Evolutionary conservation across 495 filamentous ascomycete species (phyloP).

Genomic region (Penicillium macrosclerotiorum): DNA sequence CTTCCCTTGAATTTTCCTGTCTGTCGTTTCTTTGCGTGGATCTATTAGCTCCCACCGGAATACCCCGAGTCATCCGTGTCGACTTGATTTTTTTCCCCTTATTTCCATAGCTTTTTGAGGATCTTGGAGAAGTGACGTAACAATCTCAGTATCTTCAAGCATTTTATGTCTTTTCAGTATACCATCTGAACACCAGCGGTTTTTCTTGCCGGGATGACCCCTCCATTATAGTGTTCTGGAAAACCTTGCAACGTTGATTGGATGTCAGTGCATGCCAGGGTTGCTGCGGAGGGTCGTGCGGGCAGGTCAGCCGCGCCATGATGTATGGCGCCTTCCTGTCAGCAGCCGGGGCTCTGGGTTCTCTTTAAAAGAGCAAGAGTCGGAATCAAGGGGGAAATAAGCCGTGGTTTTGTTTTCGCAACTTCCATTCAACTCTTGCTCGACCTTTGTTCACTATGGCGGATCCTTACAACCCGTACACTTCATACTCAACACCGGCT

Average conservation of each 20-base stretch:
- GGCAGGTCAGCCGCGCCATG: conserved; percentile 28
- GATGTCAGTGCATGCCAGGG: conserved; percentile 17
- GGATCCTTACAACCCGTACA: conserved; percentile 48
- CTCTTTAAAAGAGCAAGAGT: neutral
- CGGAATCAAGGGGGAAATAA: too few species aligned
- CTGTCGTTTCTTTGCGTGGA: conserved; percentile 4
- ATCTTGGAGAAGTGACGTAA: conserved; percentile 19
- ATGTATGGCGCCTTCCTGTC: conserved; percentile 13
- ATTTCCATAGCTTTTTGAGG: conserved; percentile 4
- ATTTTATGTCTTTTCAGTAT: conserved; percentile 4
- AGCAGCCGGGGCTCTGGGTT: neutral
- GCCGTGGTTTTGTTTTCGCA: too few species aligned
- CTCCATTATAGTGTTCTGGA: neutral
- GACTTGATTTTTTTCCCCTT: conserved; percentile 3
- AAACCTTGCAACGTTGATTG: conserved; percentile 11
- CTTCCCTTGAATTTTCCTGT: conserved; percentile 13
- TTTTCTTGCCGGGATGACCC: neutral
- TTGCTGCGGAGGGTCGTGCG: conserved; percentile 24
- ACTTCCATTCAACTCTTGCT: neutral
- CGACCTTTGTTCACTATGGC: conserved; percentile 33
- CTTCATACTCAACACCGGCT: conserved; percentile 23
- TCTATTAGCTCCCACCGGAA: conserved; percentile 14
- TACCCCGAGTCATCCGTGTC: conserved; percentile 27
- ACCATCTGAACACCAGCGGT: neutral
- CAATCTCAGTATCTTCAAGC: conserved; percentile 13